Base-by-base conservation (phyloP, 73 alveolate species). In the Paramecium tetraurelia region DNA sequence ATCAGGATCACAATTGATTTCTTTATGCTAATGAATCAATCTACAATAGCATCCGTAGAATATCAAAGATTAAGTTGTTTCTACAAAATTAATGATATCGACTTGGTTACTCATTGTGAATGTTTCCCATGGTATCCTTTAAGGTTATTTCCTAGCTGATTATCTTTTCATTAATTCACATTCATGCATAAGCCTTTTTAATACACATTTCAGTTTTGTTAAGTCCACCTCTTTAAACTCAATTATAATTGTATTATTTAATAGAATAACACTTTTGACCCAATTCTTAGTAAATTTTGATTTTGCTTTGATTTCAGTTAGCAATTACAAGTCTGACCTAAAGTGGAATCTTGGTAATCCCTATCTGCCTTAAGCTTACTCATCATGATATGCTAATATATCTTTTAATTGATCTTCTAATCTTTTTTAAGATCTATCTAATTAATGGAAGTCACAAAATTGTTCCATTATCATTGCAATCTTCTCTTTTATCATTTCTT, bases 161-260 rank as follows among this genome's bases (percentile, higher is more conserved):
- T 46, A 16, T 43, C 70, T 80, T 14, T 6, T 80, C 31, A 20
- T 24, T 44, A 80, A 20, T 22, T 80, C 90, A 22, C 70, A 21
- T 48, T 80, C 90, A 48, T 80, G 90, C 57, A 80, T 80, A 2
- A 80, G 24, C 7, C 75, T 40, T 80, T 80, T 80, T 21, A 80
- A 12, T 20, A 80, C 53, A 35, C 16, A 80, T 48, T 46, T 24
- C 14, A 80, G 46, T 12, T 46, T 80, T 7, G 0, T 2, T 3
- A 44, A 48, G 2, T 35, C 68, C 4, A 75, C 36, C 8, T 75
- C 87, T 16, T 41, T 75, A n/a, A 75, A 75, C 35, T 38, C 58
- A 4, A 38, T 38, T 29, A 75, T 38, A 4, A 41, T 80, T 5
- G 77, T 20, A 44, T 14, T 43, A 80, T 27, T 40, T 24, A 46